Conservation (phyloP, 306 rosid genomes). For the Carpinus viminea region DNA sequence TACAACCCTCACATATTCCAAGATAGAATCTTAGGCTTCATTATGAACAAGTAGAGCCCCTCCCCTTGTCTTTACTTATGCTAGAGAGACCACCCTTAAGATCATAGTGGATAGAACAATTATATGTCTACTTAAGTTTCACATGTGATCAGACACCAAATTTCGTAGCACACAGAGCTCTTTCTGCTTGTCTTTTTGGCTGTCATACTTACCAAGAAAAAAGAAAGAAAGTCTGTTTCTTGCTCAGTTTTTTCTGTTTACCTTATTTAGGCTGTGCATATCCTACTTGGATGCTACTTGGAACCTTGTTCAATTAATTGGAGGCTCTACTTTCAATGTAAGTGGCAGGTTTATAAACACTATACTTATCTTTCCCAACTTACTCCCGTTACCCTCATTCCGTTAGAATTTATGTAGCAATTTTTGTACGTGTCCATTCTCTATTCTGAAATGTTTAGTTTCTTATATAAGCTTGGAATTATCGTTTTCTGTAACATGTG, state of each 20-base stretch:
- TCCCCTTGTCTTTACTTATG: too few relatives aligned
- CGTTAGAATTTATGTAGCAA: slow-evolving; percentile 1
- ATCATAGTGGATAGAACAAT: neutral
- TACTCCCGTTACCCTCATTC: slow-evolving; percentile 8
- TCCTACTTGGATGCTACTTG: slow-evolving; percentile 57
- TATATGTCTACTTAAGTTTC: neutral
- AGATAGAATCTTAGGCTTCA: too few relatives aligned
- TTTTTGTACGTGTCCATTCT: slow-evolving; percentile 8
- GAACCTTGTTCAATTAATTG: slow-evolving; percentile 66
- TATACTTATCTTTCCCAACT: neutral
- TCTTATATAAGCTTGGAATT: slow-evolving; percentile 16
- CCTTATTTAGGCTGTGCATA: slow-evolving; percentile 56
- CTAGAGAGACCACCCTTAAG: too few relatives aligned
- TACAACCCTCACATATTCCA: too few relatives aligned
- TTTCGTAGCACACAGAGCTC: neutral
- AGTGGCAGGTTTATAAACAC: slow-evolving; percentile 36
- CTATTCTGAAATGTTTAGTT: slow-evolving; percentile 18
- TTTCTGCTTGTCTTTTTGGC: slow-evolving; percentile 12
- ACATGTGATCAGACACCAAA: neutral
- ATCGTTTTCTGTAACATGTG: slow-evolving; percentile 18
- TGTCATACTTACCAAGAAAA: slow-evolving; percentile 20
- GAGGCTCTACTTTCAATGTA: slow-evolving; percentile 59
- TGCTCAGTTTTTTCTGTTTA: slow-evolving; percentile 9
- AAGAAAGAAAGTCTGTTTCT: neutral
- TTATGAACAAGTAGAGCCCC: too few relatives aligned